Evolutionary conservation across 768 basidiomycete species (phyloP), one percentile per base, ranked within the genome.

Genomic region (Leucocoprinus sp.): DNA sequence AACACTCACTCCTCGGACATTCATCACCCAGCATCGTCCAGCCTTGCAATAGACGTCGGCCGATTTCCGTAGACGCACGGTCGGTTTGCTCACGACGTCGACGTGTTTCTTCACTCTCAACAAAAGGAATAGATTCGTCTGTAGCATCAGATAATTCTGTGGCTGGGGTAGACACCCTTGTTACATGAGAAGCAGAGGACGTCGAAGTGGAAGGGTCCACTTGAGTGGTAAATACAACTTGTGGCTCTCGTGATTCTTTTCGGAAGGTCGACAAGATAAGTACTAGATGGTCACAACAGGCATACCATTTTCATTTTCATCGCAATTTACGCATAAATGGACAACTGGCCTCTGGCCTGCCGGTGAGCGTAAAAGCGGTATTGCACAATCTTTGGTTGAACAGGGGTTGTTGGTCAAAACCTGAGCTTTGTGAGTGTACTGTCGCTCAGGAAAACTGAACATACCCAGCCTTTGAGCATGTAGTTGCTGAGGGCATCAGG

Each of bases 21-120:
- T 90, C 87, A 28, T 92, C 87, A 18, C 73, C 86, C n/a, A 93
- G 69, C 84, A 93, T 87, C 0, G 90, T 79, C 86, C 87, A 93
- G 31, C 85, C 90, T 53, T 78, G 80, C 37, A 93, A 63, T 49
- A 93, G 67, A 19, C 79, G 74, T 51, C 76, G 81, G 35, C 85
- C 91, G 23, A 93, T 86, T 56, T 84, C 84, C 41, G 79, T 64
- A 2, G 88, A 87, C 12, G 91, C 90, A 31, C 61, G 65, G 58
- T 93, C 89, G 2, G 86, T 88, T 60, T 92, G 89, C 49, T 81
- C 78, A 43, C 90, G 77, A 23, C 90, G 74, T 27, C 75, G 76
- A 18, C 78, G 64, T 18, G 70, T 72, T 52, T 81, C 78, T 52
- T 79, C 80, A 1, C 79, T 81, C 48, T 85, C 83, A 12, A 42